Base-by-base conservation (phyloP, 2,329 filamentous ascomycete species). In the Aspergillus sp. region DNA sequence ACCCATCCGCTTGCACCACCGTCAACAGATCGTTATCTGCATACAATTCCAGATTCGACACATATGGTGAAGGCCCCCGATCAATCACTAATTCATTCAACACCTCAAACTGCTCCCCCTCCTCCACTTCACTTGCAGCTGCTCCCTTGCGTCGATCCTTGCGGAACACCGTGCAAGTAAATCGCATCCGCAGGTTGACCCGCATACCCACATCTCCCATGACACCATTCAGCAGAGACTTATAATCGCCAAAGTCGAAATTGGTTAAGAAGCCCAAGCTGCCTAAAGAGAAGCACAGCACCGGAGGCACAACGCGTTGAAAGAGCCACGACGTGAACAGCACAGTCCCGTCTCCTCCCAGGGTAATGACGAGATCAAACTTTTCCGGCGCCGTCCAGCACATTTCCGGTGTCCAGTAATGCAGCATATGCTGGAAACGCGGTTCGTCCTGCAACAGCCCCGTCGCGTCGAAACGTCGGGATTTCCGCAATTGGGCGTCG, bases 61-160 rank as follows among this genome's bases (percentile, higher is more conserved):
- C 91, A 64, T 97, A 98, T 19, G 91, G 90, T 10, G 88, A 94
- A 60, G 93, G 93, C 53, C 93, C 93, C 50, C 93, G 87, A 71
- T 98, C 93, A 59, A 98, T 97, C 67, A 98, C 91, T 44, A 98
- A 82, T 72, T 98, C 93, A 69, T 98, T 98, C 54, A 98, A 81
- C 19, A 98, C 91, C 71, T 98, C 93, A 54, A 96, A 97, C 60
- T 95, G 90, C 71, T 97, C 91, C 40, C 85, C 88, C 67, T 96
- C 90, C 57, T 93, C 85, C 55, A 84, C 78, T n/a, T 80, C 75
- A 7, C 77, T 78, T 2, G 72, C 63, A n/a, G 64, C 71, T 5
- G 72, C 67, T 8, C 66, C 68, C 38, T 70, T 67, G 44, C 63
- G 69, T 5, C 63, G 61, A 51, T 72, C 81, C 55, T 84, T 78